Percentiles rank a stretch among this genome's conserved stretches.
phyloP scores from a whole-genome alignment of 2,329 filamentous ascomycete species.

The Bipolaris bicolor region DNA sequence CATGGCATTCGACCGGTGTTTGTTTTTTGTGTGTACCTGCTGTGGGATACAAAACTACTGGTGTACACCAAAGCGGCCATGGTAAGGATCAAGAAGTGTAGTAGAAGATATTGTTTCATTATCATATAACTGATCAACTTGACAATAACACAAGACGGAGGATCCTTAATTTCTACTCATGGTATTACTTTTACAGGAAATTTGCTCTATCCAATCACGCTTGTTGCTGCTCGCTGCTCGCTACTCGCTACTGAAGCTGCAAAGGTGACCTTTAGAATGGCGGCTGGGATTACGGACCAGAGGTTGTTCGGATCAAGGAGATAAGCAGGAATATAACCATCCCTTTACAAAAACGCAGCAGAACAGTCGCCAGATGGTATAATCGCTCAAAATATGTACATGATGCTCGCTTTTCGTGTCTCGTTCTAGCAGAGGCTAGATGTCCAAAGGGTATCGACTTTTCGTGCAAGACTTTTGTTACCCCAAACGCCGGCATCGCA shows the following conservation, averaged over 20 bases:
- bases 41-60: too few relatives aligned
- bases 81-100: too few relatives aligned
- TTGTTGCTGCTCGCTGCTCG: too few relatives aligned
- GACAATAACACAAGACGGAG: background rate
- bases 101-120: background rate
- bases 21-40: background rate
- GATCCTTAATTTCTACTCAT: background rate
- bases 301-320: too few relatives aligned
- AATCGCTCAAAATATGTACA: constrained; percentile 1
- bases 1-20: background rate
- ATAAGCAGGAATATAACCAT: too few relatives aligned
- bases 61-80: too few relatives aligned
- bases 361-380: background rate
- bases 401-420: background rate
- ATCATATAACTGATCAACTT: background rate
- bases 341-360: background rate
- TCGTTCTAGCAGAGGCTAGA: background rate
- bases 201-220: too few relatives aligned
- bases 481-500: background rate
- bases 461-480: background rate
- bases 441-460: background rate
- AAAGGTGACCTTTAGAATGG: too few relatives aligned
- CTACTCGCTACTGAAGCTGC: too few relatives aligned
- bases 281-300: too few relatives aligned
- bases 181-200: background rate